phyloP scores from a whole-genome alignment of 2,329 filamentous ascomycete species.

The Parastagonospora avenae region DNA sequence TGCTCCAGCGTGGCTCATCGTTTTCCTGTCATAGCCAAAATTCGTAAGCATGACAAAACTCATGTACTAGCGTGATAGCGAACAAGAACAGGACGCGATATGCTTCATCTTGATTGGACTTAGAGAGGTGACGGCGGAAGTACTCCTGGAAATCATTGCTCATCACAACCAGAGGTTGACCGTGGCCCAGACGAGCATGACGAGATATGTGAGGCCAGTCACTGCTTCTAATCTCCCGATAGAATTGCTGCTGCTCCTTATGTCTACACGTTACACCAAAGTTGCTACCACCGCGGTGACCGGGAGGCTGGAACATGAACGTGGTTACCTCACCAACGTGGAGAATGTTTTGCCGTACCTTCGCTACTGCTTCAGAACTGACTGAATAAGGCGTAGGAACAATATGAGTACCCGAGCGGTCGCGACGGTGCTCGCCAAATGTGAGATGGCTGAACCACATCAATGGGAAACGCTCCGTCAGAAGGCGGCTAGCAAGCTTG shows the following conservation, averaged over 20 bases:
- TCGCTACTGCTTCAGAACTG: background rate
- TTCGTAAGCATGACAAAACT: conserved; percentile 25
- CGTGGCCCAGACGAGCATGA: background rate
- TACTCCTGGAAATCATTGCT: conserved; percentile 11
- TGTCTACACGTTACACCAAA: conserved; percentile 9
- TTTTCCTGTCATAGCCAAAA: conserved; percentile 7
- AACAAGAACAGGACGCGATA: conserved; percentile 20
- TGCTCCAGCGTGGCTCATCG: conserved; percentile 18
- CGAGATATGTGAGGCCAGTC: conserved; percentile 7
- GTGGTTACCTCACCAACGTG: conserved; percentile 5
- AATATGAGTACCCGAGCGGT: conserved; percentile 6
- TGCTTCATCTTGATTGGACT: background rate
- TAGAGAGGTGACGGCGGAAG: conserved; percentile 3
- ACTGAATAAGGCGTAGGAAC: background rate
- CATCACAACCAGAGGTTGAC: conserved; percentile 14
- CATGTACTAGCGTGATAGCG: conserved; percentile 20
- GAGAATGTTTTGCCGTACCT: conserved; percentile 7
- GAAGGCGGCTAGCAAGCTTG: conserved; percentile 16
- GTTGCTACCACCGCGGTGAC: background rate
- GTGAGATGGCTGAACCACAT: conserved; percentile 24
- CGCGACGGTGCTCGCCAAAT: conserved; percentile 9
- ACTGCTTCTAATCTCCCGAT: conserved; percentile 1
- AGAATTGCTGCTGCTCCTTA: conserved; percentile 4
- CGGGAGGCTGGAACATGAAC: conserved; percentile 17
- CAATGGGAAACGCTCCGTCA: conserved; percentile 20